Base-by-base conservation (phyloP, 2,329 filamentous ascomycete genomes). In the Colletotrichum sp. region DNA sequence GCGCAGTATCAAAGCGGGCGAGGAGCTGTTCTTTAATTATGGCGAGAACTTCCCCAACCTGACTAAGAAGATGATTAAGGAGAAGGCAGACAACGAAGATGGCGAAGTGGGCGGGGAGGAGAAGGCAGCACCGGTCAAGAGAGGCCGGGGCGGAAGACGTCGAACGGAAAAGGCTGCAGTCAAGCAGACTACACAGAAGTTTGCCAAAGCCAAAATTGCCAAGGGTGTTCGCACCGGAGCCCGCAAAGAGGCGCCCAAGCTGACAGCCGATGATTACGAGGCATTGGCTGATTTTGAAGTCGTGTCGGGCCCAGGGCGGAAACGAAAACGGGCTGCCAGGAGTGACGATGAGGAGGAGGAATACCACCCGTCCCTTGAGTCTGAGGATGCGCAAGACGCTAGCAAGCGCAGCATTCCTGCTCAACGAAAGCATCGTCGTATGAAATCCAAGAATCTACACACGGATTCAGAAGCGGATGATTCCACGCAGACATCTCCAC, bases 1-100 rank as follows among this genome's bases (percentile, higher is more conserved):
- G 71, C 88, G 91, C 3, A 89, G 94, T 55, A 94, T 97, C 80
- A 88, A 89, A 75, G 88, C 90, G 5, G 95, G 95, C 28, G 93
- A 95, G 77, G 95, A 97, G 83, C 86, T 98, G 1, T 94, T 95
- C 81, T 98, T 96, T 83, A 91, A 96, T 81, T 97, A 98, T 79
- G 94, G 94, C 57, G 90, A 93, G 80, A 91, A 92, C 77, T 93
- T 94, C 79, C 90, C 91, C 15, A 92, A 93, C 75, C 82, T 93
- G 73, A 92, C 87, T 39, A 88, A 90, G 82, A 89, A 89, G 76
- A 82, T 89, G 28, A 83, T 89, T 32, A 85, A 89, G 78, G 85
- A 86, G 78, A 86, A 86, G 78, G 84, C 85, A 36, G 81, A 79
- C 15, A 77, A 77, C 28, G 77, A 80, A 66, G 77, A 77, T 28